Evolutionary conservation across 768 basidiomycete genomes (phyloP).

Genomic region (Dioszegia hungarica): DNA sequence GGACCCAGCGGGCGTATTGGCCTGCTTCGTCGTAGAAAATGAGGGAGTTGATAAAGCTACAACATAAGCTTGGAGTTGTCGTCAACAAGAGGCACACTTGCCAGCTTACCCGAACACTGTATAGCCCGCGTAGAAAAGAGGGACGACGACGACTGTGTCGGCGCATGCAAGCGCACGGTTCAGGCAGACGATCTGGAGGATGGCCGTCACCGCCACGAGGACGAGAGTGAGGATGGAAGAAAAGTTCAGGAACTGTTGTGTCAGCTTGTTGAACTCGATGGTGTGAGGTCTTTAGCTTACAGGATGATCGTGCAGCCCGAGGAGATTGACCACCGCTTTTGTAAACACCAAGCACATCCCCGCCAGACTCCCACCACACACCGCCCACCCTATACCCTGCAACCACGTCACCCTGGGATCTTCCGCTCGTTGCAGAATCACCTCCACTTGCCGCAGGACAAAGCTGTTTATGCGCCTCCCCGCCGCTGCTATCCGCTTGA

Average conservation of each 20-base stretch:
- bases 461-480: conserved; percentile 60
- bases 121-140: conserved; percentile 77
- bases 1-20: conserved; percentile 76
- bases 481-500: conserved; percentile 12
- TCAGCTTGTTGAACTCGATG: not conserved
- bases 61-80: not conserved
- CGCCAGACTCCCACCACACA: conserved; percentile 82
- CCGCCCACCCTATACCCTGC: conserved; percentile 89
- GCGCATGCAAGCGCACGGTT: conserved; percentile 86
- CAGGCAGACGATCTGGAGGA: conserved; percentile 84
- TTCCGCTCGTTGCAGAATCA: conserved; percentile 70
- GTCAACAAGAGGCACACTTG: not conserved
- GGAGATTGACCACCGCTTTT: conserved; percentile 54
- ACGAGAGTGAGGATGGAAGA: conserved; percentile 70
- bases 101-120: conserved; percentile 35
- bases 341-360: conserved; percentile 86
- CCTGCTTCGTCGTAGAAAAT: conserved; percentile 77
- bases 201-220: conserved; percentile 63
- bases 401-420: conserved; percentile 86
- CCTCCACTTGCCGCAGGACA: conserved; percentile 57
- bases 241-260: conserved; percentile 65
- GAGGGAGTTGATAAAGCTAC: conserved; percentile 62
- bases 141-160: conserved; percentile 68
- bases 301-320: conserved; percentile 32
- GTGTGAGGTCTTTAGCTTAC: conserved; percentile 12